Base-by-base conservation (phyloP, 2,329 filamentous ascomycete genomes). In the Cercospora sp. region DNA sequence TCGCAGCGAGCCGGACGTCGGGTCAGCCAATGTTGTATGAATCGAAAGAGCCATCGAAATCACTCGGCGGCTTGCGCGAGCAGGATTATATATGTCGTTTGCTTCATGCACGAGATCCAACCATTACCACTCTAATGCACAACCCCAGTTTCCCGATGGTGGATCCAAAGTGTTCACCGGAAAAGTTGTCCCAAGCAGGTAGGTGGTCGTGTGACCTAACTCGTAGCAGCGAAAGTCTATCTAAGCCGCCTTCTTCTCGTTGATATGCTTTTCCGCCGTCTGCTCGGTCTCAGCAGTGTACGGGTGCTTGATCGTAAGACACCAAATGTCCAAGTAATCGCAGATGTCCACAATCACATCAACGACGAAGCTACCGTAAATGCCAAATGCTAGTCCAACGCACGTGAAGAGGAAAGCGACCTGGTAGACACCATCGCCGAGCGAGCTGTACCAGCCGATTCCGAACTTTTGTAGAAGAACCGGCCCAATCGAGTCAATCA, bases 241-340 rank as follows among this genome's bases (percentile, higher is more conserved):
- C 13, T 43, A 71, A 34, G 61, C 66, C 59, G 71, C 67, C 61
- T 72, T 71, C 61, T 71, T 72, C 59, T 66, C 67, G 18, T 71
- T 68, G 43, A 66, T 66, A 10, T 49, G 62, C 60, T 66, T 72
- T 40, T 49, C 66, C 61, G 70, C 72, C 66, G 72, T 74, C 32
- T 65, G 58, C 43, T 70, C 70, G 21, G 55, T 70, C 65, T 73
- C 65, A 16, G 70, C 71, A 3, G 69, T 72, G n/a, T 85, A 84
- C 0, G 88, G 88, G 75, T 98, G 90, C 86, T 99, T 99, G 82
- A 99, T 99, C 1, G 92, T 97, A 79, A 99, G 84, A 79, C 95
- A 99, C 93, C 93, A 98, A 73, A 99, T 99, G 79, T 99, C 95
- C 69, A 98, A 85, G 79, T 97, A 97, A 79, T 99, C 95, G 82